Base-by-base conservation (phyloP, 352 stramenopile genomes). In the Pythium biforme region DNA sequence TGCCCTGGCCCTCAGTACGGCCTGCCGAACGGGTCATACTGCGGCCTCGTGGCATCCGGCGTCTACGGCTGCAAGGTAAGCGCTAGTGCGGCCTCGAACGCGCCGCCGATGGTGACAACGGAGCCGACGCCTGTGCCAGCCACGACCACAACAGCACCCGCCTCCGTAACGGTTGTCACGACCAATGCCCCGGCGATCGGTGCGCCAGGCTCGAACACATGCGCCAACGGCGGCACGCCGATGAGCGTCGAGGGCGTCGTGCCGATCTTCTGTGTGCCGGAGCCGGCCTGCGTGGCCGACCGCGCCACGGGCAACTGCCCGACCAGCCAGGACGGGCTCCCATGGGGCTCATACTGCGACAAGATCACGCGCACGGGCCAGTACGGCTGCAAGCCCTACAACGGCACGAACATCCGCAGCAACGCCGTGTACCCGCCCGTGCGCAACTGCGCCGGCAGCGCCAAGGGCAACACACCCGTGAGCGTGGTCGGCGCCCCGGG, bases 201-300 rank as follows among this genome's bases (percentile, higher is more conserved):
- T 4, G 31, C 40, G 27, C n/a, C 41, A 4, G 11, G 12, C 25
- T 9, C 26, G 11, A n/a, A 20, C 29, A 20, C 17, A 23, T 51
- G 56, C 34, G 8, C 37, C 31, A 55, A 57, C 48, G 43, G 43
- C 8, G 27, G 23, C 23, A 50, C 59, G 10, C 59, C 50, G 1
- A 61, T 69, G 62, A 65, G 62, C 15, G 56, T 69, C 23, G 56
- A 69, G 20, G 56, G 62, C 3, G 41, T 65, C 8, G 62, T 45
- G 2, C 43, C 43, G 0, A 50, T 65, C 48, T 65, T 59, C 50
- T 66, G 59, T 17, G 50, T 55, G 12, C 25, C 27, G 19, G 61
- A 68, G 52, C 52, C 61, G 19, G 61, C 52, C 12, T 68, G 62
- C 22, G 56, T 65, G 7, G 62, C 62, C 0, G 31, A 61, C 31